Conservation (phyloP, 225 moss, liverwort and hornwort genomes). For the Physcomitrellopsis africana region DNA sequence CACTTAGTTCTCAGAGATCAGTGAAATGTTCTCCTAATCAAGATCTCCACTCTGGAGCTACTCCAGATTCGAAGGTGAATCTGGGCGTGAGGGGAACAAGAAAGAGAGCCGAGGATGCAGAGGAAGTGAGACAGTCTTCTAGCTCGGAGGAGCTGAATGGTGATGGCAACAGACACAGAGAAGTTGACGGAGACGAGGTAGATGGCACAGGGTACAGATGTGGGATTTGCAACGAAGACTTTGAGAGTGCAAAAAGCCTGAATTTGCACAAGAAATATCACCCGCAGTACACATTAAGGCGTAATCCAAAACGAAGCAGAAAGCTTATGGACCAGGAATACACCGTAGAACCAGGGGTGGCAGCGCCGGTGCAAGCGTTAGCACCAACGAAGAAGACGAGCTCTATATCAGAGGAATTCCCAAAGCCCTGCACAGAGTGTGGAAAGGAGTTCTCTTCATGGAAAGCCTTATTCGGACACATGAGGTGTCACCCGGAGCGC, state of each 20-base stretch:
- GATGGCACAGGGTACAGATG: slow-evolving; percentile 65
- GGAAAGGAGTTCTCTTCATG: slow-evolving; percentile 84
- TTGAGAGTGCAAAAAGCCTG: slow-evolving; percentile 73
- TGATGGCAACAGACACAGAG: slow-evolving; percentile 24
- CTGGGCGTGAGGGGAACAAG: slow-evolving; percentile 34
- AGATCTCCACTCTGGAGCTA: slow-evolving; percentile 26
- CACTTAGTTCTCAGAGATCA: slow-evolving; percentile 43
- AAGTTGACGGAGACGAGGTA: slow-evolving; percentile 50
- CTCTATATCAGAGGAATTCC: slow-evolving; percentile 62
- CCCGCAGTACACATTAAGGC: slow-evolving; percentile 72
- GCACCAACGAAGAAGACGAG: slow-evolving; percentile 72
- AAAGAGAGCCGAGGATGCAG: slow-evolving; percentile 49
- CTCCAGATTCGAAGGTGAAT: slow-evolving; percentile 43
- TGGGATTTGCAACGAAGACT: slow-evolving; percentile 73
- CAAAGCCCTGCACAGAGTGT: slow-evolving; percentile 77
- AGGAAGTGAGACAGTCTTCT: slow-evolving; percentile 44
- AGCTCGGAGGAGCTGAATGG: slow-evolving; percentile 59
- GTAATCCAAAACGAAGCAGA: slow-evolving; percentile 91
- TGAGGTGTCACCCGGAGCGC: slow-evolving; percentile 98
- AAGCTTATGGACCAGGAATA: slow-evolving; percentile 97
- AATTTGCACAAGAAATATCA: slow-evolving; percentile 85
- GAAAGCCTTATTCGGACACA: slow-evolving; percentile 97
- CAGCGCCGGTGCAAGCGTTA: slow-evolving; percentile 27
- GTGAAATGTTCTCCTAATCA: slow-evolving; percentile 25
- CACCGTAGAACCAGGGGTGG: slow-evolving; percentile 68